Evolutionary conservation across 345 rosid genomes (phyloP), one percentile per base, ranked within the genome.

Genomic region (Arabis alpina): DNA sequence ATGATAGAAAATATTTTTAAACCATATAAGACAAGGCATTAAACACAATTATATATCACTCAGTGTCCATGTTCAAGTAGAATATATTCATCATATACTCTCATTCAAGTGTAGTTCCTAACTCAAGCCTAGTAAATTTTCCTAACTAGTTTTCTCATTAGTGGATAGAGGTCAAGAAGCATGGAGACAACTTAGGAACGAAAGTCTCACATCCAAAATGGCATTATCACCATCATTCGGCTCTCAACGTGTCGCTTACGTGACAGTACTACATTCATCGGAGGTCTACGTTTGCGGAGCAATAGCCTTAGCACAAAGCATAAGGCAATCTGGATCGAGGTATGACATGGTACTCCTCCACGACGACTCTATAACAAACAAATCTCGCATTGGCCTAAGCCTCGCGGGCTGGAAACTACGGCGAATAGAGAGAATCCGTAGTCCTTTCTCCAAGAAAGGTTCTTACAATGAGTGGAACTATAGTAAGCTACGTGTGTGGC

Each of bases 401-500:
- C 61, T 72, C 0, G 90, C 96, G 0, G 98, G 98, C 0, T 89
- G 97, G 97, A 69, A 82, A 68, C 76, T 89, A 8, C 25, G 55
- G 36, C 60, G 7, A 8, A 79, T 91, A 1, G 45, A 73, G 6
- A 87, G 88, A 7, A 93, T 93, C 30, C 82, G 88, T 10, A 88
- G 84, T 62, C 96, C 96, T 2, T 83, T 77, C 8, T 80, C 98
- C 3, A 23, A 6, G 24, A 80, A 76, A 56, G 79, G 40, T 13
- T 61, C 96, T 8, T 93, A 93, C 83, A 93, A 93, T 32, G 96
- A 91, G 36, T 93, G 97, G 92, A 93, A 91, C 56, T 91, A 89
- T 12, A 87, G 89, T 83, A 93, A 93, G 77, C 81, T 93, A 28
- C 76, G 96, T 2, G 66, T 93, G 2, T 93, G 97, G 98, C 79